Conservation (phyloP, 2,329 filamentous ascomycete species). For the Tothia fuscella region DNA sequence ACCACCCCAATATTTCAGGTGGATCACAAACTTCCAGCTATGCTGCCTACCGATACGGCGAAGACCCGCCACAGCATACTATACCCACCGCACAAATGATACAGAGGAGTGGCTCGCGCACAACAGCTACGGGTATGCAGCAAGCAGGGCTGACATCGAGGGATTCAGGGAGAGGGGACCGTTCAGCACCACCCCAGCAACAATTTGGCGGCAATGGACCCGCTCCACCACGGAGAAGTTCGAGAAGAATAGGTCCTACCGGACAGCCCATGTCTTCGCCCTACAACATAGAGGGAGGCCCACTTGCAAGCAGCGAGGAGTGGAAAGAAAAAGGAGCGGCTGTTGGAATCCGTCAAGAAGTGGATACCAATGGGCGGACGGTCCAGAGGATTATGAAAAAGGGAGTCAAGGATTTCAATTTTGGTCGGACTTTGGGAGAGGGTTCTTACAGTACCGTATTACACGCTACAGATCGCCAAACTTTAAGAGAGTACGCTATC, state of each 20-base stretch:
- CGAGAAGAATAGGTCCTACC: slow-evolving; percentile 49
- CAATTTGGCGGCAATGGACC: slow-evolving; percentile 46
- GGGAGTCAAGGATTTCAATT: slow-evolving; percentile 91
- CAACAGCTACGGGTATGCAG: slow-evolving; percentile 45
- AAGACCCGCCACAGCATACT: slow-evolving; percentile 20
- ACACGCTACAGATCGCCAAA: slow-evolving; percentile 85
- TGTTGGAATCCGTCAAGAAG: slow-evolving; percentile 66
- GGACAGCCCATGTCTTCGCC: slow-evolving; percentile 20
- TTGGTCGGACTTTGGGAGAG: slow-evolving; percentile 81
- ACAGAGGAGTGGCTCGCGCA: slow-evolving; percentile 50
- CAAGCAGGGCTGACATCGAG: slow-evolving; percentile 47
- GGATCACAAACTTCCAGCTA: slow-evolving; percentile 30
- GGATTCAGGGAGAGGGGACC: slow-evolving; percentile 56
- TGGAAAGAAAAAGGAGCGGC: slow-evolving; percentile 96
- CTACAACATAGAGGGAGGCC: slow-evolving; percentile 46
- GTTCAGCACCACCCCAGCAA: slow-evolving; percentile 40
- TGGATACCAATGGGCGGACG: slow-evolving; percentile 73
- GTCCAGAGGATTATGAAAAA: slow-evolving; percentile 84
- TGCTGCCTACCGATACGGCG: slow-evolving; percentile 36
- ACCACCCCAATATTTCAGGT: slow-evolving; percentile 35
- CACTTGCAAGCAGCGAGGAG: slow-evolving; percentile 63
- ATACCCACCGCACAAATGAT: slow-evolving; percentile 25
- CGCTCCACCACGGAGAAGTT: slow-evolving; percentile 63
- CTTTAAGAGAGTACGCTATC: slow-evolving; percentile 90
- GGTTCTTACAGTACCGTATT: slow-evolving; percentile 96